A percentile compares a stretch with the other conserved stretches of the same genome.
Evolutionary conservation across 768 basidiomycete species (phyloP).

Genomic region (Psilocybe subaeruginosa): DNA sequence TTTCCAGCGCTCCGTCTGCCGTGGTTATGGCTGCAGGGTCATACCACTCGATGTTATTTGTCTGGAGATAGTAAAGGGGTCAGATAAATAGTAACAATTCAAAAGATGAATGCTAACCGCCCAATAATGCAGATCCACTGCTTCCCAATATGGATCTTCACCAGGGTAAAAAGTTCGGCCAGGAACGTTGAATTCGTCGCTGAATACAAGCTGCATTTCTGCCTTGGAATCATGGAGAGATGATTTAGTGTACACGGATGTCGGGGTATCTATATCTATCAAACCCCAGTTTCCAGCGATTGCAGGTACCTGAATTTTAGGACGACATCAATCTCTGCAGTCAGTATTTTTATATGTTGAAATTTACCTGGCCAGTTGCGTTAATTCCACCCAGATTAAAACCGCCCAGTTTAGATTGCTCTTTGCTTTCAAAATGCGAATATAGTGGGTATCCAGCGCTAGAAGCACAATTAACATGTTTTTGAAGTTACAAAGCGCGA

Average conservation of each 20-base stretch:
- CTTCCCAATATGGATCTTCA: conserved; percentile 92
- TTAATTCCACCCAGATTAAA: conserved; percentile 83
- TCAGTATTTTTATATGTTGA: conserved; percentile 1
- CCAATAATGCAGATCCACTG: conserved; percentile 83
- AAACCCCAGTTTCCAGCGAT: conserved; percentile 69
- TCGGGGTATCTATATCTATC: conserved; percentile 79
- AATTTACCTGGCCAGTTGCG: conserved; percentile 66
- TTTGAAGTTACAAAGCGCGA: not conserved
- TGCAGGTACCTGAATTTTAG: conserved; percentile 47
- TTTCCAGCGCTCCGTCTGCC: conserved; percentile 68
- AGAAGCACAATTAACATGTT: conserved; percentile 2
- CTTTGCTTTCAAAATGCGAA: conserved; percentile 52
- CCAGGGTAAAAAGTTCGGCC: conserved; percentile 85
- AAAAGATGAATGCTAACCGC: conserved; percentile 35
- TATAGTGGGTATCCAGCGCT: conserved; percentile 70
- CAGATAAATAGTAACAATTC: not conserved
- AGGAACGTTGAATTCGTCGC: conserved; percentile 85
- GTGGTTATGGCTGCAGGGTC: conserved; percentile 82
- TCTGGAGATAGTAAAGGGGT: conserved; percentile 33
- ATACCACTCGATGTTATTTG: conserved; percentile 87
- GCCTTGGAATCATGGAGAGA: conserved; percentile 57
- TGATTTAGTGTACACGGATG: conserved; percentile 51
- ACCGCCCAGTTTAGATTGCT: conserved; percentile 54
- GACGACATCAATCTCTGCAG: not conserved
- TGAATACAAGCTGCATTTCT: conserved; percentile 74